These are phyloP conservation scores for Nigrospora osmanthi DNA, from an alignment of 2,329 filamentous ascomycete genomes.

Conservation along the genomic window DNA sequence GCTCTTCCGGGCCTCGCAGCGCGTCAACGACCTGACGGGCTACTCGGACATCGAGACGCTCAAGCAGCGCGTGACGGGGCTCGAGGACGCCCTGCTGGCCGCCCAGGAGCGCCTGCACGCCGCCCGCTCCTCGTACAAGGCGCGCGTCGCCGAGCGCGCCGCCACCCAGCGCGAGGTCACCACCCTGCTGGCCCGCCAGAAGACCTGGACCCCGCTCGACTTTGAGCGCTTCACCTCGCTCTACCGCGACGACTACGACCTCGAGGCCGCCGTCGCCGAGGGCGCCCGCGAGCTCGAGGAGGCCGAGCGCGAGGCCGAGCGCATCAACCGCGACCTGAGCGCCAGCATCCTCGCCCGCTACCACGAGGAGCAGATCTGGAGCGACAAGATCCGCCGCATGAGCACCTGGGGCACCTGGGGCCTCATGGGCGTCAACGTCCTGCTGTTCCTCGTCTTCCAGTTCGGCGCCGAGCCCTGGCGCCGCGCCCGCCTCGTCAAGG, in stretches of 20 bases:
- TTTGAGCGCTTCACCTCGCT: slow-evolving; percentile 91
- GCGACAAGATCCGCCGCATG: slow-evolving; percentile 90
- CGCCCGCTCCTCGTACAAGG: slow-evolving; percentile 70
- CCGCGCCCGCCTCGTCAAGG: slow-evolving; percentile 69
- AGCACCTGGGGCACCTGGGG: slow-evolving; percentile 99
- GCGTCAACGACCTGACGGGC: slow-evolving; percentile 88
- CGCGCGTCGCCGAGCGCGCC: slow-evolving; percentile 77
- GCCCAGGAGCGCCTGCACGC: slow-evolving; percentile 60
- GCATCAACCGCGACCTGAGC: slow-evolving; percentile 66
- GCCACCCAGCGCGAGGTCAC: slow-evolving; percentile 93
- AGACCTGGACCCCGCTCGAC: slow-evolving; percentile 79
- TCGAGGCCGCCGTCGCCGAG: slow-evolving; percentile 74
- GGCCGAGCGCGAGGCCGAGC: slow-evolving; percentile 74
- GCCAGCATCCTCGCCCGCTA: slow-evolving; percentile 83
- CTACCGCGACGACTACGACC: slow-evolving; percentile 86
- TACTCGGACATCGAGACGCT: slow-evolving; percentile 87
- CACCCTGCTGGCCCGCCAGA: slow-evolving; percentile 85
- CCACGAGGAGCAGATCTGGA: slow-evolving; percentile 99
- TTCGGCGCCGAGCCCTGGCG: slow-evolving; percentile 92
- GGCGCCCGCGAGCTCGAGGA: slow-evolving; percentile 65
- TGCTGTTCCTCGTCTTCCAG: slow-evolving; percentile 80
- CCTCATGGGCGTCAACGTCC: slow-evolving; percentile 91
- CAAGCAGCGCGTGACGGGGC: slow-evolving; percentile 66
- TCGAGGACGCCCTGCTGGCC: slow-evolving; percentile 49
- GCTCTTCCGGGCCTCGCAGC: slow-evolving; percentile 75